Percentiles rank a stretch among this genome's conserved stretches.
Evolutionary conservation across 305 asterid species (phyloP).

Genomic region (Fraxinus nigra): DNA sequence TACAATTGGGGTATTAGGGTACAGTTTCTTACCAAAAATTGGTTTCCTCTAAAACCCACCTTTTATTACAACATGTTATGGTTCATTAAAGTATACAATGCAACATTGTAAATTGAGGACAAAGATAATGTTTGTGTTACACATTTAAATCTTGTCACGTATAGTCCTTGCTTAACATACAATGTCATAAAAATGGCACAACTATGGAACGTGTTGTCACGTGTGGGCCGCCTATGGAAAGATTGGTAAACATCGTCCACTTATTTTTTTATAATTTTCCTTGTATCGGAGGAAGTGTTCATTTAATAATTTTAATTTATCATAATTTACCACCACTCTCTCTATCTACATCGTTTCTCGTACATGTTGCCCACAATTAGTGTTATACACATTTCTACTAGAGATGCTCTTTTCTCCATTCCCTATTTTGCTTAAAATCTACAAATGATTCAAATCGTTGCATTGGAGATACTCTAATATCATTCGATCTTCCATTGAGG

Average conservation of each 20-base stretch:
- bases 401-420: not conserved
- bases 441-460: not conserved
- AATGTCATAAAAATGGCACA: too few species aligned
- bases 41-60: not conserved
- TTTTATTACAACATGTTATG: not conserved
- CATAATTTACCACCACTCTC: not conserved
- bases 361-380: not conserved
- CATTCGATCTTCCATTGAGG: not conserved
- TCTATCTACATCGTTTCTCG: too few species aligned
- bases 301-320: too few species aligned
- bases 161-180: too few species aligned
- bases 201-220: not conserved
- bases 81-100: not conserved
- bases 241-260: not conserved
- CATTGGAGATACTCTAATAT: not conserved
- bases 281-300: not conserved
- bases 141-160: not conserved
- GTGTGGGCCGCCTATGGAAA: not conserved
- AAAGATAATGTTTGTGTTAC: not conserved
- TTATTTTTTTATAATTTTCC: not conserved
- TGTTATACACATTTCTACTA: not conserved
- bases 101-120: not conserved
- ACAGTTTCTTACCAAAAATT: not conserved
- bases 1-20: not conserved
- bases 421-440: not conserved